Evolutionary conservation across 129 eudicot species (phyloP).

Genomic region (Lactuca saligna): DNA sequence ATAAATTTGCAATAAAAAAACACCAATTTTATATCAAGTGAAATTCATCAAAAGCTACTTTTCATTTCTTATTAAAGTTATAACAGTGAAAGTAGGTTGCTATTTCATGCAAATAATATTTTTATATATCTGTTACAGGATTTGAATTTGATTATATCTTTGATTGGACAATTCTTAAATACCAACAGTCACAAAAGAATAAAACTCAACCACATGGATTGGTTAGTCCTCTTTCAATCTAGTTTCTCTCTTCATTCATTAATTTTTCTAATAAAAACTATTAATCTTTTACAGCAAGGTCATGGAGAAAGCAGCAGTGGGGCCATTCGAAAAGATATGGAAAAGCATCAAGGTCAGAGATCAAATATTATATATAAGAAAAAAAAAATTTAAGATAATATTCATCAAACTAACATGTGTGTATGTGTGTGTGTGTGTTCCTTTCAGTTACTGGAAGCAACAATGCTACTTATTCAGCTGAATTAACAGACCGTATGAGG

Average conservation of each 20-base stretch:
- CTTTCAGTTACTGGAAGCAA: conserved; percentile 39
- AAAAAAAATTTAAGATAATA: too few species aligned
- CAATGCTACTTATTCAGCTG: conserved; percentile 55
- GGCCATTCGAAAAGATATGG: conserved; percentile 56
- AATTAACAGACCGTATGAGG: conserved; percentile 61
- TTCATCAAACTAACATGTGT: conserved; percentile 14
- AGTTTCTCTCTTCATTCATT: conserved; percentile 7
- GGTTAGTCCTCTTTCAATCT: conserved; percentile 26
- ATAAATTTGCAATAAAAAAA: not conserved
- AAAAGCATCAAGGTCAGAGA: conserved; percentile 75
- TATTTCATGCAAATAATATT: not conserved
- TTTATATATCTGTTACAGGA: conserved; percentile 45
- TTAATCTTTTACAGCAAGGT: conserved; percentile 56
- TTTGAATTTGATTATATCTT: conserved; percentile 86
- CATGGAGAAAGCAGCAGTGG: conserved; percentile 86
- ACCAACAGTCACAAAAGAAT: conserved; percentile 82
- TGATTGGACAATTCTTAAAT: conserved; percentile 95
- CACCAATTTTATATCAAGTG: not conserved
- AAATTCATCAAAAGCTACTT: too few species aligned
- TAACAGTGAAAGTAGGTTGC: not conserved
- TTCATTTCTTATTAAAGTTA: too few species aligned
- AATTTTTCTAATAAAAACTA: conserved; percentile 14
- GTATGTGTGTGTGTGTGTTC: not conserved
- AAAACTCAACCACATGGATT: conserved; percentile 59
- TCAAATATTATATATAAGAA: not conserved